Conservation (phyloP, 129 eudicot species). For the Arctium lappa region DNA sequence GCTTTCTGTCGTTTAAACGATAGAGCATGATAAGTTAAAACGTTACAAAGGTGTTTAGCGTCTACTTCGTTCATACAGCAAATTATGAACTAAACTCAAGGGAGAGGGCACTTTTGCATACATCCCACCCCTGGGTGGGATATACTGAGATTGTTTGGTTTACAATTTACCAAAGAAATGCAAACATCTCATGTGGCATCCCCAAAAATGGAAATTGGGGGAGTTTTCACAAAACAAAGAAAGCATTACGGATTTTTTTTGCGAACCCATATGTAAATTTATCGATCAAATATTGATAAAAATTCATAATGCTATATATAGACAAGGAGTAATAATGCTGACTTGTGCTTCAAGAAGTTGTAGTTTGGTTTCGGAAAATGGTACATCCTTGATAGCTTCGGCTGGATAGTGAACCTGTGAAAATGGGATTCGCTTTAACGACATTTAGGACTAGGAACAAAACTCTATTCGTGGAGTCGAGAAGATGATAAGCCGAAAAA, state of each 20-base stretch:
- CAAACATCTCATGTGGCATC: too few relatives aligned
- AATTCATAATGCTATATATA: not conserved
- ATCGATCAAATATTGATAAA: not conserved
- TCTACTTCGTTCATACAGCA: not conserved
- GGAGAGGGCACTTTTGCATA: too few relatives aligned
- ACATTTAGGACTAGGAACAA: not conserved
- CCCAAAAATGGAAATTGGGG: not conserved
- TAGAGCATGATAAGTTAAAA: slow-evolving; percentile 12
- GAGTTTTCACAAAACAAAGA: not conserved
- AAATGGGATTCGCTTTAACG: not conserved
- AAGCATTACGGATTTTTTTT: not conserved
- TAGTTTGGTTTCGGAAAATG: slow-evolving; percentile 65
- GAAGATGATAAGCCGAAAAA: not conserved
- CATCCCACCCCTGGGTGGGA: too few relatives aligned
- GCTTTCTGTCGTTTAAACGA: slow-evolving; percentile 59
- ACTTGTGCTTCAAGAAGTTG: slow-evolving; percentile 98
- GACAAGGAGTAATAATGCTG: slow-evolving; percentile 1
- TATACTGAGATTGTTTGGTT: too few relatives aligned
- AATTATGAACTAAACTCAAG: not conserved
- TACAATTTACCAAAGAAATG: too few relatives aligned
- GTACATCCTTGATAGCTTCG: slow-evolving; percentile 68
- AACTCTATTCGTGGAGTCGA: not conserved
- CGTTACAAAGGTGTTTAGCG: not conserved
- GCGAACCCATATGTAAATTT: not conserved
- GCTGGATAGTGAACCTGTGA: slow-evolving; percentile 82